phyloP scores from a whole-genome alignment of 345 rosid species.

The Gossypium bickii region DNA sequence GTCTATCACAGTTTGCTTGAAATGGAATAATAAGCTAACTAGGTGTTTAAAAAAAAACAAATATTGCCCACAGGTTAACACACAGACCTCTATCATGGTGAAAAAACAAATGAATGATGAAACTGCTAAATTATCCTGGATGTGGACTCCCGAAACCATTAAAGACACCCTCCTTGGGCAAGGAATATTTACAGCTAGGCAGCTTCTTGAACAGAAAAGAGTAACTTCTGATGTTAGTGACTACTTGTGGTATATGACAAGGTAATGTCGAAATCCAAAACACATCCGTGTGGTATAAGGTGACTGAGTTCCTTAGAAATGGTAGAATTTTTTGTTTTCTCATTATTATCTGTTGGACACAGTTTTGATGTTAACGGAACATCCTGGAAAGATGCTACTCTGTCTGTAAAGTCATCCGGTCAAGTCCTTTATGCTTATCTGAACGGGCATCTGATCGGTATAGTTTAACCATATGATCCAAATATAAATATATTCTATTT shows the following conservation, averaged over 20 bases:
- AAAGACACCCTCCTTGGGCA: constrained; percentile 27
- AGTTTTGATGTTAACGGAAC: constrained; percentile 27
- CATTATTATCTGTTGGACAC: background rate
- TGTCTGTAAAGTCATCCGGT: constrained; percentile 38
- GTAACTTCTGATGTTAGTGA: constrained; percentile 45
- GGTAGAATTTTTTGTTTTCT: background rate
- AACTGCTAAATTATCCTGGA: constrained; percentile 32
- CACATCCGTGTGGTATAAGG: background rate
- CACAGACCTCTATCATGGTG: constrained; percentile 51
- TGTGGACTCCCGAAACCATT: constrained; percentile 48
- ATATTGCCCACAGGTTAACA: constrained; percentile 29
- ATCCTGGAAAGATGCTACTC: constrained; percentile 33
- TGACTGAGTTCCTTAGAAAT: background rate
- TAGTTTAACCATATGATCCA: background rate
- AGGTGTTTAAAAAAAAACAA: background rate
- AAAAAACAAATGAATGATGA: constrained; percentile 7
- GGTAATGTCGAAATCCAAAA: constrained; percentile 27
- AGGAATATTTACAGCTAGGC: constrained; percentile 25
- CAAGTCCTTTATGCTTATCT: constrained; percentile 58
- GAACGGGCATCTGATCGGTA: constrained; percentile 39
- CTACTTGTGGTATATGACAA: constrained; percentile 71
- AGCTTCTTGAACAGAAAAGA: constrained; percentile 52
- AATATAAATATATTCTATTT: background rate
- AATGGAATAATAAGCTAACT: background rate
- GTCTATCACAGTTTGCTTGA: background rate